A percentile compares a stretch with the other conserved stretches of the same genome.
Evolutionary conservation across 257 asterid species (phyloP).

Genomic region (Leonotis leonurus): DNA sequence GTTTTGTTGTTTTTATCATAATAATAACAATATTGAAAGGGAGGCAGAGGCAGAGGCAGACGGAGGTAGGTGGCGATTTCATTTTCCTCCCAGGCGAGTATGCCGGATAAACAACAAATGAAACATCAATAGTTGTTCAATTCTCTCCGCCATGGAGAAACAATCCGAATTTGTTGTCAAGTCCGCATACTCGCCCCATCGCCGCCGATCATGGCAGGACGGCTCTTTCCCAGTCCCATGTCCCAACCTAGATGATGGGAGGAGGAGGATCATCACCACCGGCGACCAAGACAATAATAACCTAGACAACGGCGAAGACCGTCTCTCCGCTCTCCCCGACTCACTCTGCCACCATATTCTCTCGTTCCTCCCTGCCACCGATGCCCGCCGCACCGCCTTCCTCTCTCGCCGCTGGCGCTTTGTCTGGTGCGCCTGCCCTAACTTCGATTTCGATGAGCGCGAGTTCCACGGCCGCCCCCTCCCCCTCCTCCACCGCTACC

Average conservation of each 20-base stretch:
- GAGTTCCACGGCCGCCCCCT: conserved; percentile 16
- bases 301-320: background rate
- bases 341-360: conserved; percentile 22
- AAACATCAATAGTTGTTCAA: too few relatives aligned
- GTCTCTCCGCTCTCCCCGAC: conserved; percentile 28
- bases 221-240: too few relatives aligned
- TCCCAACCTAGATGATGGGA: too few relatives aligned
- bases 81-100: background rate
- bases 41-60: too few relatives aligned
- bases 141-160: conserved; percentile 1
- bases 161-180: conserved; percentile 13
- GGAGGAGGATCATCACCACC: background rate
- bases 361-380: conserved; percentile 18
- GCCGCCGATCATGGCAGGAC: background rate
- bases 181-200: conserved; percentile 12
- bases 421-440: conserved; percentile 20
- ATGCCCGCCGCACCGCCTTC: conserved; percentile 20
- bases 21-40: too few relatives aligned
- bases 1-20: background rate
- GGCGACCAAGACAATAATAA: background rate
- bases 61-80: too few relatives aligned
- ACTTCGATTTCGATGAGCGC: conserved; percentile 20
- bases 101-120: conserved; percentile 13
- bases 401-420: conserved; percentile 31
- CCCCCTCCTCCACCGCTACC: conserved; percentile 18